Base-by-base conservation (phyloP, 73 alveolate species). In the Paramecium octaurelia region DNA sequence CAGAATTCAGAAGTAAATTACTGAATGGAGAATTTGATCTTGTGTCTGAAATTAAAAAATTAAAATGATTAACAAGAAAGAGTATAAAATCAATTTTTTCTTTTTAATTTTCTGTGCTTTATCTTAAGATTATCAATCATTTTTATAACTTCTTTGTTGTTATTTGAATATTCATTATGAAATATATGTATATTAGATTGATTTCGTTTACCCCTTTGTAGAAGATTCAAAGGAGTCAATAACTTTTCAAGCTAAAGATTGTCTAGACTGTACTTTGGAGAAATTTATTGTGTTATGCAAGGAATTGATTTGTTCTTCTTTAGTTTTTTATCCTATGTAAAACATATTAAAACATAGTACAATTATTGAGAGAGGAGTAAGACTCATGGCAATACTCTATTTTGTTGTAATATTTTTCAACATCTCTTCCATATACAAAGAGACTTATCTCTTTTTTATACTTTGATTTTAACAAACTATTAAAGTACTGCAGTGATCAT, bases 401-500 rank as follows among this genome's bases (percentile, higher is more conserved):
- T 73, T 36, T 16, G 21, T 73, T 0, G 57, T 40, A 14, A 73
- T 73, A 36, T 34, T 34, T 73, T 73, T 73, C 10, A 73, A 73
- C 59, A 73, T 73, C 59, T 73, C 46, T 40, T 73, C 87, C 87
- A 73, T 73, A 35, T 73, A 73, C n/a, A 73, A 11, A 29, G 87
- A 34, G 18, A 73, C 46, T 14, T 73, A 35, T 36, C 87, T 73
- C 46, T 73, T 73, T 73, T 73, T 73, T 12, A 64, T 64, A 31
- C 27, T 64, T 10, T 11, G 35, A 36, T 40, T 40, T 29, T 21
- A 38, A 73, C 59, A 29, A 16, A 10, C 34, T 23, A 36, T 73
- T 34, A 18, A 12, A 35, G 87, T 73, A 38, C 64, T 34, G n/a
- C 18, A 31, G 14, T 27, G 84, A 24, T 64, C 84, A 31, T 64